phyloP scores from a whole-genome alignment of 495 filamentous ascomycete genomes.

The Parathielavia hyrcaniae region DNA sequence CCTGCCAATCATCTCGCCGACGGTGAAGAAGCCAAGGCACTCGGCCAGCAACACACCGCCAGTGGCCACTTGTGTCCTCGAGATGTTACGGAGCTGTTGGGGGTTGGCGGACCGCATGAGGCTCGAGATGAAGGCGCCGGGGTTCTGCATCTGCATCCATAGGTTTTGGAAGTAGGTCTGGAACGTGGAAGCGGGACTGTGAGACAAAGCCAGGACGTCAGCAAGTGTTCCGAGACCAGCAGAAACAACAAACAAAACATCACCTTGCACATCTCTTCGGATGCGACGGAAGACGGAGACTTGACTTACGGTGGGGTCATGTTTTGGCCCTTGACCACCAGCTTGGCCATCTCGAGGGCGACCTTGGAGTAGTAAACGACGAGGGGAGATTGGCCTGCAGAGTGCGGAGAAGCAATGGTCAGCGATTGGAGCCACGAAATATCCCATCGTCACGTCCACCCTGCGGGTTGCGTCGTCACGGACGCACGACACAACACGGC shows the following conservation, averaged over 20 bases:
- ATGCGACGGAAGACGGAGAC: not conserved
- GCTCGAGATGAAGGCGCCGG: constrained; percentile 41
- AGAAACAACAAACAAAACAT: not conserved
- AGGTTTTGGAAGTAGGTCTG: constrained; percentile 78
- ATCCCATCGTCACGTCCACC: not conserved
- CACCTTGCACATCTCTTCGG: not conserved
- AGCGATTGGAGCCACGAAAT: constrained; percentile 15
- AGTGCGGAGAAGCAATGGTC: not conserved
- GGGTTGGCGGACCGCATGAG: constrained; percentile 45
- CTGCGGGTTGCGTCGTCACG: not conserved
- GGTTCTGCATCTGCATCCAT: constrained; percentile 62
- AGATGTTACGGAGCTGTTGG: constrained; percentile 61
- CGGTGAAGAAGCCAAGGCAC: constrained; percentile 91
- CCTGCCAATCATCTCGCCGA: constrained; percentile 93
- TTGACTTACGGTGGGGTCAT: constrained; percentile 87
- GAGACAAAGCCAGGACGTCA: constrained; percentile 24
- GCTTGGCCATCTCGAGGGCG: constrained; percentile 73
- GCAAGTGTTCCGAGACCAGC: constrained; percentile 7
- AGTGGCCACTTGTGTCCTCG: constrained; percentile 57
- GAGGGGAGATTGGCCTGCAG: constrained; percentile 72
- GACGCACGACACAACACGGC: not conserved
- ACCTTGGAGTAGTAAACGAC: constrained; percentile 88
- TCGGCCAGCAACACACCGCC: constrained; percentile 76
- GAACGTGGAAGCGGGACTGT: constrained; percentile 70
- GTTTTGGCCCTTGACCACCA: constrained; percentile 81